Percentiles rank a stretch among this genome's conserved stretches.
Conservation (phyloP, 306 rosid genomes). For the Sicyos baderoa region DNA sequence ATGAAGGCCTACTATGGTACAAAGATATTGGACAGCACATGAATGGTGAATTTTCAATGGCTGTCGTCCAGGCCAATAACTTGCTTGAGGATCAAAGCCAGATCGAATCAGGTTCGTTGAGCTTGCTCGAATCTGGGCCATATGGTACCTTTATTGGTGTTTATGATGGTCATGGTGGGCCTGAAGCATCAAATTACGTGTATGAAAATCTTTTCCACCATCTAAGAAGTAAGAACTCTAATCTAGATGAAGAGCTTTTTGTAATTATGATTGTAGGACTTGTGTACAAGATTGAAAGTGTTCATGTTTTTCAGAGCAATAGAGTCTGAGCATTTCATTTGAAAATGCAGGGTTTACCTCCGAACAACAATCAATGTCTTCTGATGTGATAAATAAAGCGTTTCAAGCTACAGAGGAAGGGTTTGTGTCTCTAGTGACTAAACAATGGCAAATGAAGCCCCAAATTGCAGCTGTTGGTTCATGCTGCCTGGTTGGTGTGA, state of each 20-base stretch:
- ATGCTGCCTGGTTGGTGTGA: slow-evolving; percentile 77
- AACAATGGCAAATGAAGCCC: slow-evolving; percentile 73
- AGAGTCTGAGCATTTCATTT: background rate
- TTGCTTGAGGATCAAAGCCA: slow-evolving; percentile 83
- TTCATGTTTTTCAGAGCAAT: too few relatives aligned
- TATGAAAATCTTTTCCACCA: slow-evolving; percentile 70
- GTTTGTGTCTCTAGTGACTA: slow-evolving; percentile 62
- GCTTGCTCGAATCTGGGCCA: slow-evolving; percentile 64
- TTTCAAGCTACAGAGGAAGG: slow-evolving; percentile 95
- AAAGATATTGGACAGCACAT: slow-evolving; percentile 75
- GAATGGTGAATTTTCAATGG: slow-evolving; percentile 86
- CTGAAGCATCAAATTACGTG: slow-evolving; percentile 81
- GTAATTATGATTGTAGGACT: too few relatives aligned
- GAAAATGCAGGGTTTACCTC: background rate
- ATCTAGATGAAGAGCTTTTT: background rate
- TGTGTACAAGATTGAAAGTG: too few relatives aligned
- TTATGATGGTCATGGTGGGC: slow-evolving; percentile 94
- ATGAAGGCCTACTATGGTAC: slow-evolving; percentile 87
- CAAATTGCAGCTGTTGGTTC: slow-evolving; percentile 96
- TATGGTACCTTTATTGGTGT: slow-evolving; percentile 77
- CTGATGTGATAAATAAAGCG: slow-evolving; percentile 66
- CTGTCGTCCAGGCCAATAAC: slow-evolving; percentile 37
- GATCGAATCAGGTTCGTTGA: slow-evolving; percentile 77
- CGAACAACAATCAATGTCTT: too few relatives aligned
- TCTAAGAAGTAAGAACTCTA: slow-evolving; percentile 47